Percentiles rank a stretch among this genome's conserved stretches.
phyloP scores from a whole-genome alignment of 352 stramenopile species.

The Phytophthora fragariaefolia region DNA sequence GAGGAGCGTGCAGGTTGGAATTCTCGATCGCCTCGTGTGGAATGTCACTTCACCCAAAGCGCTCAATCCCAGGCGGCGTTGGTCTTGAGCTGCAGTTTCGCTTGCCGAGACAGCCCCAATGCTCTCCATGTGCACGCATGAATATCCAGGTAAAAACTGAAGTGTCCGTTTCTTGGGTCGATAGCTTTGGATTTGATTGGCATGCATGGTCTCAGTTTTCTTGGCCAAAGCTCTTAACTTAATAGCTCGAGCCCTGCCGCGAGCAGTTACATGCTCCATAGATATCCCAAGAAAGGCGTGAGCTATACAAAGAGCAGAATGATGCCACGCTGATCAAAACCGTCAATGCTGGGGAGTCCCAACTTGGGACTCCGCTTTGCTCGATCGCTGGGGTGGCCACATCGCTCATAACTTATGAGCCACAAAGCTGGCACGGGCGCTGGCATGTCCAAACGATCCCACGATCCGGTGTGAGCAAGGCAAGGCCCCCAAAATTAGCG shows the following conservation, averaged over 20 bases:
- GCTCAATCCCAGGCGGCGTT: neutral
- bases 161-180: slow-evolving; percentile 20
- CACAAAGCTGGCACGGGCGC: neutral
- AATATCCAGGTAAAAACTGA: slow-evolving; percentile 3
- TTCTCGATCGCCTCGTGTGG: neutral
- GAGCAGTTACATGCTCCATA: too few relatives aligned
- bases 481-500: too few relatives aligned
- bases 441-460: neutral
- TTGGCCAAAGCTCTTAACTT: too few relatives aligned
- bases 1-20: neutral
- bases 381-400: neutral
- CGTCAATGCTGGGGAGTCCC: too few relatives aligned
- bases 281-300: too few relatives aligned
- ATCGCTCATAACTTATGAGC: neutral
- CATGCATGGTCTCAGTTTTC: neutral
- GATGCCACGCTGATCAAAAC: too few relatives aligned
- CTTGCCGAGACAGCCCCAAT: neutral
- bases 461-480: neutral
- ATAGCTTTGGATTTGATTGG: too few relatives aligned
- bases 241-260: too few relatives aligned
- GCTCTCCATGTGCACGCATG: neutral
- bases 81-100: neutral
- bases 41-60: neutral
- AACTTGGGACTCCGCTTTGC: neutral
- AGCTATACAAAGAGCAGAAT: too few relatives aligned